Percentiles rank a stretch among this genome's conserved stretches.
phyloP scores from a whole-genome alignment of 108 stramenopile genomes.

The Phaeodactylum tricornutum region DNA sequence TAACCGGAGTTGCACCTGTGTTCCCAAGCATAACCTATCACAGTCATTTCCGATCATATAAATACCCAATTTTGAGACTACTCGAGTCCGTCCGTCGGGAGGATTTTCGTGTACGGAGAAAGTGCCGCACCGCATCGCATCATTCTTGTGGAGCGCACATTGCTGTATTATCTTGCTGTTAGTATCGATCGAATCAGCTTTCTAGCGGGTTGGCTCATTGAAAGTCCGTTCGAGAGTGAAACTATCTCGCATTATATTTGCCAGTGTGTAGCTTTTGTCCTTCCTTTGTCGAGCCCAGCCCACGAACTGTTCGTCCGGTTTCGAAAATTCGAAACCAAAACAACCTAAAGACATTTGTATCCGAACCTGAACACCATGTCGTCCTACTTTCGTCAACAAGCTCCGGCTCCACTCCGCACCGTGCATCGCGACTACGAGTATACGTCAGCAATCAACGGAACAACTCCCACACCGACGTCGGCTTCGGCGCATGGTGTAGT shows the following conservation, averaged over 20 bases:
- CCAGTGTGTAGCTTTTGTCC: not conserved
- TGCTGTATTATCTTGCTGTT: too few species aligned
- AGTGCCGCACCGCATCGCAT: too few species aligned
- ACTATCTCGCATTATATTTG: too few species aligned
- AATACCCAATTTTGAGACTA: not conserved
- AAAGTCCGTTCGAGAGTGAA: too few species aligned
- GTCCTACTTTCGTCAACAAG: slow-evolving; percentile 1
- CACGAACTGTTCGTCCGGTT: not conserved
- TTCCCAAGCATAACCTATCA: not conserved
- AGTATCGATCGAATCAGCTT: too few species aligned
- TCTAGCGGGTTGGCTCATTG: too few species aligned
- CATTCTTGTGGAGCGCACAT: too few species aligned
- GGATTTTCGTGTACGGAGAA: too few species aligned
- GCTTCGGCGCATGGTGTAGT: not conserved
- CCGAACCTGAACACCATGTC: not conserved
- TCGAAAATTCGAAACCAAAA: not conserved
- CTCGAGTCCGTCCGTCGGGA: too few species aligned
- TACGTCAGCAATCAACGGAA: not conserved
- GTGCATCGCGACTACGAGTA: not conserved
- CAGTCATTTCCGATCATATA: not conserved
- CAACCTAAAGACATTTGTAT: not conserved
- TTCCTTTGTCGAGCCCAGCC: not conserved
- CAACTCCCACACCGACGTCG: not conserved
- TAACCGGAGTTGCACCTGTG: not conserved
- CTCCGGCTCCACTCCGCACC: not conserved